Percentiles rank a stretch among this genome's conserved stretches.
Conservation (phyloP, 225 moss, liverwort and hornwort genomes). For the Asterella californica region DNA sequence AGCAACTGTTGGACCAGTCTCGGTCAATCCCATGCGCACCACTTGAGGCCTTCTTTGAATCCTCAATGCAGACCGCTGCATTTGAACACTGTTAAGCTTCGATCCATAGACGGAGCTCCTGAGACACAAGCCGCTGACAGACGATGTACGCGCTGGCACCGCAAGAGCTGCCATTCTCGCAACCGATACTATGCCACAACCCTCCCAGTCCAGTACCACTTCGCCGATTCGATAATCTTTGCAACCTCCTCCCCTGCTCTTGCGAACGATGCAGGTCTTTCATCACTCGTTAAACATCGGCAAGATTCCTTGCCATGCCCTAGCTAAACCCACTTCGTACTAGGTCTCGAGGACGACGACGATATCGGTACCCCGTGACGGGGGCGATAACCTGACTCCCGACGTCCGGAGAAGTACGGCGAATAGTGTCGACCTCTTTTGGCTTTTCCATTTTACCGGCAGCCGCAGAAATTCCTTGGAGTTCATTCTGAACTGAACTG, state of each 20-base stretch:
- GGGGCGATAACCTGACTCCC: too few relatives aligned
- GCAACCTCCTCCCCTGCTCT: neutral
- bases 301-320: neutral
- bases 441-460: too few relatives aligned
- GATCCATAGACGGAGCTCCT: slow-evolving; percentile 8
- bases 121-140: neutral
- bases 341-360: too few relatives aligned
- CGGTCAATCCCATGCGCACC: slow-evolving; percentile 72
- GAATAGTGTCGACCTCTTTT: too few relatives aligned
- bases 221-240: neutral
- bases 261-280: neutral
- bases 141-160: neutral
- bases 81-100: neutral
- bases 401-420: too few relatives aligned
- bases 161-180: slow-evolving; percentile 3
- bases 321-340: neutral
- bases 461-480: too few relatives aligned
- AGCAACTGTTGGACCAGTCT: slow-evolving; percentile 78
- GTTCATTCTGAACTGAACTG: too few relatives aligned
- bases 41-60: slow-evolving; percentile 15
- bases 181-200: neutral
- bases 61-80: neutral
- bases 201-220: neutral
- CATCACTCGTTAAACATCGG: neutral
- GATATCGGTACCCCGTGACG: too few relatives aligned